Conservation (phyloP, 108 stramenopile genomes). For the Cyclotella atomus region DNA sequence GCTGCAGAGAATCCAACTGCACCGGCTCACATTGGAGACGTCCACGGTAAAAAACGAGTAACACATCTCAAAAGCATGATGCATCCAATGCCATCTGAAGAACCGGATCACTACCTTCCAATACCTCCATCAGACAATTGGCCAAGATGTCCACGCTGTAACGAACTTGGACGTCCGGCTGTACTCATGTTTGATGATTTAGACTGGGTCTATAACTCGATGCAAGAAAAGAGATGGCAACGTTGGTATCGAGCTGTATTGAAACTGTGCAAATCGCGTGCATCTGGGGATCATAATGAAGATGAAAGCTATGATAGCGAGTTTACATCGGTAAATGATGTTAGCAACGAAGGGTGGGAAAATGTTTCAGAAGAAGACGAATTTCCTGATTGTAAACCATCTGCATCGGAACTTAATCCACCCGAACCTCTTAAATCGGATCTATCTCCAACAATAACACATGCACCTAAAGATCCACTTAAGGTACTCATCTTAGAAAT, state of each 20-base stretch:
- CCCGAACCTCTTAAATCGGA: neutral
- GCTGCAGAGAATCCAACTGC: neutral
- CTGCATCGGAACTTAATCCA: neutral
- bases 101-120: slow-evolving; percentile 16
- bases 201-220: slow-evolving; percentile 32
- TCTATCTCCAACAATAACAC: neutral
- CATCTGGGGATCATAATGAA: neutral
- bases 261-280: slow-evolving; percentile 35
- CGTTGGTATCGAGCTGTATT: slow-evolving; percentile 37
- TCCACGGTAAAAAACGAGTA: slow-evolving; percentile 26
- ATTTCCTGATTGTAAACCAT: neutral
- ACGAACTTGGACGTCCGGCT: slow-evolving; percentile 39
- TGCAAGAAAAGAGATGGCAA: slow-evolving; percentile 38
- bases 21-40: slow-evolving; percentile 41
- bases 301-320: neutral
- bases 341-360: neutral
- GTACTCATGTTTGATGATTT: slow-evolving; percentile 51
- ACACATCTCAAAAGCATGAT: slow-evolving; percentile 13
- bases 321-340: neutral
- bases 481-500: slow-evolving; percentile 59
- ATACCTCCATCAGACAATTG: slow-evolving; percentile 21
- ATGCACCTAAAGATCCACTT: slow-evolving; percentile 3
- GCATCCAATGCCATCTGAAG: slow-evolving; percentile 11
- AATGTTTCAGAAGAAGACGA: neutral
- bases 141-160: slow-evolving; percentile 48